A percentile compares a stretch with the other conserved stretches of the same genome.
phyloP scores from a whole-genome alignment of 352 stramenopile species.

The Globisporangium abappressorium region DNA sequence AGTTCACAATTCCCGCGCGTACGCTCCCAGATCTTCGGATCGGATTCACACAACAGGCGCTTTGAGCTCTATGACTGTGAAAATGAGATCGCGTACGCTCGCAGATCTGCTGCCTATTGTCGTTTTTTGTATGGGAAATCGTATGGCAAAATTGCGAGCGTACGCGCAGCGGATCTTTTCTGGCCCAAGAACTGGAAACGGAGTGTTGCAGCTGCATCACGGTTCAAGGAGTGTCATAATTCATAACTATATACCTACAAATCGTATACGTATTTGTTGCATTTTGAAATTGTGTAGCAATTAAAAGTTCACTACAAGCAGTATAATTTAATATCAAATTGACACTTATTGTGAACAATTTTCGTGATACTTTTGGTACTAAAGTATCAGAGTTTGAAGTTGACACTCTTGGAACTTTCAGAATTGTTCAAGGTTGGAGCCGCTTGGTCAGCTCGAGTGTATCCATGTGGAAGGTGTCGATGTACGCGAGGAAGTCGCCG shows the following conservation, averaged over 20 bases:
- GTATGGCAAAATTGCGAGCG: background rate
- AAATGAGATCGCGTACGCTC: background rate
- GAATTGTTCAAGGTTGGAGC: background rate
- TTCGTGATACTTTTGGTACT: background rate
- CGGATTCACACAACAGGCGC: too few species aligned
- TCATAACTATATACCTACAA: background rate
- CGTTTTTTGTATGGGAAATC: background rate
- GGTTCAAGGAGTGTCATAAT: background rate
- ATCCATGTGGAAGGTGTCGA: conserved; percentile 64
- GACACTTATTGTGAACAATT: background rate
- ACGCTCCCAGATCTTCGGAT: conserved; percentile 7
- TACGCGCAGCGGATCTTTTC: background rate
- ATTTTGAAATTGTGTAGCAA: background rate
- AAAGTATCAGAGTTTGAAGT: background rate
- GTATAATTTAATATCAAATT: background rate
- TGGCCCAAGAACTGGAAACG: background rate
- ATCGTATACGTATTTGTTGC: background rate
- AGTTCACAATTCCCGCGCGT: background rate
- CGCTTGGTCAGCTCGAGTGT: conserved; percentile 33
- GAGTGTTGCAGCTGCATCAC: background rate
- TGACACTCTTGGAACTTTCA: background rate
- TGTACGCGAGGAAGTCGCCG: conserved; percentile 59
- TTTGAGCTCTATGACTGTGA: background rate
- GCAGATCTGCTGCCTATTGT: background rate
- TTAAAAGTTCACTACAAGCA: background rate